phyloP scores from a whole-genome alignment of 257 asterid species.

The Ehretia macrophylla region DNA sequence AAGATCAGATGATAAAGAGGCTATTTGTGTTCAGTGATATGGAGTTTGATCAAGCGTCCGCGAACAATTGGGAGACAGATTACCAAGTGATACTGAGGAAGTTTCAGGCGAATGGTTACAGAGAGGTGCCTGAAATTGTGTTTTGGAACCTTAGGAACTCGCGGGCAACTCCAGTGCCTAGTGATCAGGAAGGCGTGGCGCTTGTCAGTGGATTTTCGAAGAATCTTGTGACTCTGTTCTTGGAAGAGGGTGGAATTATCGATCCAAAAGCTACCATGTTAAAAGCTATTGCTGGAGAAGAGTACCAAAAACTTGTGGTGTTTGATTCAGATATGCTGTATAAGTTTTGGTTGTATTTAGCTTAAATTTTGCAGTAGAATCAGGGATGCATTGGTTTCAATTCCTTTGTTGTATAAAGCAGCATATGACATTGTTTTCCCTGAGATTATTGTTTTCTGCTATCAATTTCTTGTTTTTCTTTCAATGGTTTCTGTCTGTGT shows the following conservation, averaged over 20 bases:
- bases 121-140: constrained; percentile 50
- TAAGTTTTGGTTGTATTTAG: background rate
- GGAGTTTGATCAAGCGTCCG: constrained; percentile 50
- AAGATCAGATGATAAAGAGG: constrained; percentile 41
- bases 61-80: constrained; percentile 47
- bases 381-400: no score
- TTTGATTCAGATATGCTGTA: constrained; percentile 18
- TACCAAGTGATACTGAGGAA: constrained; percentile 47
- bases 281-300: constrained; percentile 41
- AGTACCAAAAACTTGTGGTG: constrained; percentile 43
- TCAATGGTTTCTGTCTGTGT: no score
- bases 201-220: constrained; percentile 57
- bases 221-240: constrained; percentile 47
- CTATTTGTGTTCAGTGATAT: constrained; percentile 55
- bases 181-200: constrained; percentile 47
- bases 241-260: constrained; percentile 41
- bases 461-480: no score
- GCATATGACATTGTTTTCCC: no score
- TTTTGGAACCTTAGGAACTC: constrained; percentile 65
- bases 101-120: constrained; percentile 39
- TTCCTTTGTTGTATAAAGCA: no score
- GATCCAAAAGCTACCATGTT: constrained; percentile 40
- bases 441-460: no score
- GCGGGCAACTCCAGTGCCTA: constrained; percentile 42
- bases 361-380: background rate